Base-by-base conservation (phyloP, 2,329 filamentous ascomycete genomes). In the Fonsecaea erecta region DNA sequence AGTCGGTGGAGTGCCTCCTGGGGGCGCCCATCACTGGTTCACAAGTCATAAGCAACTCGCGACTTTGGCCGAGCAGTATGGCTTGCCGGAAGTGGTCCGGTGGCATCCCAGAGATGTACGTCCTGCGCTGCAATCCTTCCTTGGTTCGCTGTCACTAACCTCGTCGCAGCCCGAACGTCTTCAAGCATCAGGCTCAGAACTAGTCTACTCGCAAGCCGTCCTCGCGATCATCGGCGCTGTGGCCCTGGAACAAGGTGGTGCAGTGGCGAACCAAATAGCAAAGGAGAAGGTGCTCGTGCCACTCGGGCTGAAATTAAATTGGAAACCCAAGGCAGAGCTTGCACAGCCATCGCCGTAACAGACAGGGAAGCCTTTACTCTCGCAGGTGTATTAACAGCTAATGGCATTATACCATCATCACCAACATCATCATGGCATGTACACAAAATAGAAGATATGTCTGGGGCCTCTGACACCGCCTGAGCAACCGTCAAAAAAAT, bases 191-290 rank as follows among this genome's bases (percentile, higher is more conserved):
- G 95, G 95, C 70, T 78, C 90, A 30, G 85, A 91, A 28, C 82
- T 88, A 3, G 88, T 98, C 26, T 81, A 96, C 62, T 86, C 90
- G 55, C 88, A 92, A 67, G 87, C 92, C 2, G 73, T 99, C 62
- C 92, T 93, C 75, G 92, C 93, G 52, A 90, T 99, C 62, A 81
- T 98, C 52, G 95, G 95, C 24, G 95, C 95, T 11, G 79, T 99
- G 60, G 89, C 92, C n/a, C 81, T 99, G 74, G 92, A 97, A 77
- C 88, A 90, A 71, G 95, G 95, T 53, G 90, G 90, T 40, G 88
- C 89, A 52, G 85, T 90, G 62, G 93, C 94, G 64, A 89, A 88
- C 69, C 84, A 86, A 76, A 79, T 96, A 60, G 88, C 91, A 53
- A 86, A 88, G 74, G 90, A 97, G 71, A 88, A 88, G 77, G 89